Evolutionary conservation across 2,329 filamentous ascomycete species (phyloP).

Genomic region (Botrytis cinerea): DNA sequence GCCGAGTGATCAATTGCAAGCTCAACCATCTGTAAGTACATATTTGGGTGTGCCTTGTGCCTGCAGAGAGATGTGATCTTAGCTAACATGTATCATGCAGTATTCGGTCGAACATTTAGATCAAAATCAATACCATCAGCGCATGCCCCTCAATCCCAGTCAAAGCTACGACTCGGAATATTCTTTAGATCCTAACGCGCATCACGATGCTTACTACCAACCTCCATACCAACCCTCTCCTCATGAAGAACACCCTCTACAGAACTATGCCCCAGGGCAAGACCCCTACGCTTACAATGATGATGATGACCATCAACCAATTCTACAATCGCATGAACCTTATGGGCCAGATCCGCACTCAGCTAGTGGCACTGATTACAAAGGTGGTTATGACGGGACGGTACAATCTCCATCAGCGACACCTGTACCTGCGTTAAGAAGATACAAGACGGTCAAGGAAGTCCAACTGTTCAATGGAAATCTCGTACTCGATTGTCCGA

Average conservation of each 20-base stretch:
- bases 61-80: not conserved
- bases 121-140: constrained; percentile 62
- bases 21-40: constrained; percentile 78
- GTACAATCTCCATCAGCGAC: constrained; percentile 49
- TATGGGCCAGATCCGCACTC: constrained; percentile 62
- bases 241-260: constrained; percentile 39
- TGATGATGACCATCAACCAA: constrained; percentile 73
- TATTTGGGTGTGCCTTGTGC: constrained; percentile 8
- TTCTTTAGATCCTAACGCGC: constrained; percentile 76
- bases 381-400: constrained; percentile 46
- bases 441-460: constrained; percentile 99
- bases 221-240: constrained; percentile 71
- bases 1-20: constrained; percentile 73
- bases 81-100: constrained; percentile 43
- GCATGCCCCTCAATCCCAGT: constrained; percentile 49
- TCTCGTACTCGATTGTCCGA: constrained; percentile 92
- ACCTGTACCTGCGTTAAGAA: constrained; percentile 65
- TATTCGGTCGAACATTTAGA: constrained; percentile 71
- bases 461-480: constrained; percentile 97
- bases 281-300: constrained; percentile 50
- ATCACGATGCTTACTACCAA: constrained; percentile 85
- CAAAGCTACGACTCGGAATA: constrained; percentile 64
- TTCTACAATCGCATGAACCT: constrained; percentile 58
- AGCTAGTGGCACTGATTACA: constrained; percentile 45
- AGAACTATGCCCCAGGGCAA: constrained; percentile 29